Percentiles rank a stretch among this genome's conserved stretches.
Conservation (phyloP, 176 grass and related monocot genomes). For the Microstegium vimineum region DNA sequence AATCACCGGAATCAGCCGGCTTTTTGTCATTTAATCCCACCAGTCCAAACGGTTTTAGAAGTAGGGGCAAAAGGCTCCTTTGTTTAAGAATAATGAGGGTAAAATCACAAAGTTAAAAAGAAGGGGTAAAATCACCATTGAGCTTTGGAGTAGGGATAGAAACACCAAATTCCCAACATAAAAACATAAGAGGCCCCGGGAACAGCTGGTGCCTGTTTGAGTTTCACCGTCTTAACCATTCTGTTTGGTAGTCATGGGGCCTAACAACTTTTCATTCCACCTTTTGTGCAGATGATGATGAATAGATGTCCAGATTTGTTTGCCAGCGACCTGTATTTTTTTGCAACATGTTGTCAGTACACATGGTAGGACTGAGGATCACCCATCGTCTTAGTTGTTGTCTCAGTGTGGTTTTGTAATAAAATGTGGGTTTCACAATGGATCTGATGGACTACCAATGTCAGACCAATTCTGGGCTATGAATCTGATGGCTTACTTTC, state of each 20-base stretch:
- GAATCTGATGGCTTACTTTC: slow-evolving; percentile 9
- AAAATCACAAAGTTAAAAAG: no score
- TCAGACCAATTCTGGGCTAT: not conserved
- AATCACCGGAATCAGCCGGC: no score
- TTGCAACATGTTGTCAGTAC: slow-evolving; percentile 11
- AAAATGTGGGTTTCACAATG: slow-evolving; percentile 35
- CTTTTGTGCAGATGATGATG: slow-evolving; percentile 47
- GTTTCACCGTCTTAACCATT: not conserved
- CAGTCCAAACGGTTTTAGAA: no score
- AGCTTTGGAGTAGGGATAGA: no score
- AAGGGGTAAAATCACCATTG: no score
- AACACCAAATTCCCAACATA: no score
- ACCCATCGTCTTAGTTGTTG: not conserved
- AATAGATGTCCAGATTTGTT: slow-evolving; percentile 37
- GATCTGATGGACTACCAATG: slow-evolving; percentile 6
- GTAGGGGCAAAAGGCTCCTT: no score
- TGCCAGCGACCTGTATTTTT: slow-evolving; percentile 23
- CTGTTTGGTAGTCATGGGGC: slow-evolving; percentile 1
- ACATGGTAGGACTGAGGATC: slow-evolving; percentile 18
- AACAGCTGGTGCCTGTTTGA: not conserved
- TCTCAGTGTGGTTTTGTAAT: slow-evolving; percentile 40
- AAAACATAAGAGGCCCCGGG: not conserved
- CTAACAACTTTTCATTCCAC: slow-evolving; percentile 2
- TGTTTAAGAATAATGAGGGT: no score
- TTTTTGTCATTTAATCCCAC: no score